These are phyloP conservation scores for Pichia nanzhaoensis DNA, from an alignment of 805 yeast species.

Conservation along the genomic window DNA sequence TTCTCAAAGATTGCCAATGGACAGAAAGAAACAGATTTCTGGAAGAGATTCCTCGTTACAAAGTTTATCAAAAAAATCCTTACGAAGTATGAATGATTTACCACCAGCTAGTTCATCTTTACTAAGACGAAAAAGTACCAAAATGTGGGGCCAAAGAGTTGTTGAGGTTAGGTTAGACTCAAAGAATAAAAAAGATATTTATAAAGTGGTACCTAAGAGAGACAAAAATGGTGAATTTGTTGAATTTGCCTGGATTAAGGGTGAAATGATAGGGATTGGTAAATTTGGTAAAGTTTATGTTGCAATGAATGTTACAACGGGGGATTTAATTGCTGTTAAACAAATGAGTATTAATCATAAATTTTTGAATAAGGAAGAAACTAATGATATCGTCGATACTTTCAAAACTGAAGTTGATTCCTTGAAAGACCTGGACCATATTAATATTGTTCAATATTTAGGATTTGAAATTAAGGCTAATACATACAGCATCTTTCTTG, in stretches of 20 bases:
- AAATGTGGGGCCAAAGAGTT: constrained; percentile 95
- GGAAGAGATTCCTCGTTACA: too few species aligned
- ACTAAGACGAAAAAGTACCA: constrained; percentile 75
- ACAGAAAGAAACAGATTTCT: constrained; percentile 20
- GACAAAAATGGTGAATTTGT: constrained; percentile 45
- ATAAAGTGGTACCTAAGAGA: constrained; percentile 3
- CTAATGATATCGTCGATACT: constrained; percentile 67
- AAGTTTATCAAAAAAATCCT: too few species aligned
- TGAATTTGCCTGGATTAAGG: constrained; percentile 96
- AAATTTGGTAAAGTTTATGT: constrained; percentile 92
- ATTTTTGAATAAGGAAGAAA: constrained; percentile 37
- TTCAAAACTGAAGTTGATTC: constrained; percentile 87
- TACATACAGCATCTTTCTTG: constrained; percentile 81
- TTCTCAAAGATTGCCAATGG: constrained; percentile 23
- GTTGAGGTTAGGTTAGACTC: constrained; percentile 72
- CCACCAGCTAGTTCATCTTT: constrained; percentile 23
- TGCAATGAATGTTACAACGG: constrained; percentile 91
- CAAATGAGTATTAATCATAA: constrained; percentile 68
- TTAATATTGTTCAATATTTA: constrained; percentile 89
- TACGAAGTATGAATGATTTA: background rate
- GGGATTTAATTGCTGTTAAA: constrained; percentile 98
- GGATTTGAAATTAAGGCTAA: constrained; percentile 79
- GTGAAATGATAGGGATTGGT: constrained; percentile 94
- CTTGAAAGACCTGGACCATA: constrained; percentile 87
- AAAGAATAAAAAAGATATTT: constrained; percentile 33